Evolutionary conservation across 208 protist species (phyloP), one percentile per base, ranked within the genome.

Genomic region (Trypanosoma theileri): DNA sequence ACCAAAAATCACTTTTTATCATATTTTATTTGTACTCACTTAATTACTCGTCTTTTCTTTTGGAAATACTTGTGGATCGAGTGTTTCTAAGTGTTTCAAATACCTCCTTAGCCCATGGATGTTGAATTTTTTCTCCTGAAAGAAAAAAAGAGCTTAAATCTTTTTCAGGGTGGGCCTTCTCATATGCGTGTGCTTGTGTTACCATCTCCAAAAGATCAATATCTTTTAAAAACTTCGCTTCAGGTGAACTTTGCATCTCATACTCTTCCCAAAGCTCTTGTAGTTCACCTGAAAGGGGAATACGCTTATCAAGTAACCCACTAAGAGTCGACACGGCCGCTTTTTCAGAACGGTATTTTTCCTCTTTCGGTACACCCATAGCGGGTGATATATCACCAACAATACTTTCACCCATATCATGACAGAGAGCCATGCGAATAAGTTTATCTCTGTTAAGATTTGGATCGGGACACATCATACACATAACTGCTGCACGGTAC

Each of bases 181-280:
- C 94, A 75, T 97, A 97, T 35, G 77, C 64, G 57, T 92, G 83
- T 24, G 92, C 94, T 80, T 97, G 94, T 42, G 93, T 76, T 31
- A 96, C 79, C 94, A 97, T 97, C 67, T 97, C 94, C 22, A 97
- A 78, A 54, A 93, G 63, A 66, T 97, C 94, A 81, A 96, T 93
- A 70, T 97, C 94, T 67, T 92, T 94, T 19, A 97, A 84, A 74
- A 96, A 95, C 12, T 78, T 76, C 21, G 92, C 67, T 78, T 97
- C 94, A 13, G 72, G 45, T 21, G 92, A 91, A 59, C 80, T 75
- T 67, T 89, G 84, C 26, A 81, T 80, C 73, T 97, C 94, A 69
- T 97, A 97, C 80, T 96, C 91, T 19, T 84, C 50, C 62, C 89
- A 97, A 12, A 96, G 75, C 8, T 79, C 59, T 0, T 71, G 59